Base-by-base conservation (phyloP, 2,329 filamentous ascomycete species). In the Davidsoniella eucalypti region DNA sequence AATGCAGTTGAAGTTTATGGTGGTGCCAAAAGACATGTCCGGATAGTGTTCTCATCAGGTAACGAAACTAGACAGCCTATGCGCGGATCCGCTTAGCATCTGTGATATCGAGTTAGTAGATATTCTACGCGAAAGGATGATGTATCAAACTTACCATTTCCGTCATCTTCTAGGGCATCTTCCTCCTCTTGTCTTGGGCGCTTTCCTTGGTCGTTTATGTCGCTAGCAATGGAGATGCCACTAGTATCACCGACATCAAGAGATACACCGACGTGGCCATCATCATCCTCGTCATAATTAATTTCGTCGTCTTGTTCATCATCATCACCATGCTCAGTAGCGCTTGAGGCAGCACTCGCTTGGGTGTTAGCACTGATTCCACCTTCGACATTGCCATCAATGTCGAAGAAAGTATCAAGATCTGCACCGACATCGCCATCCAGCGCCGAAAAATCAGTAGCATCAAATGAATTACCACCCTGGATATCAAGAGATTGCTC, bases 211-310 rank as follows among this genome's bases (percentile, higher is more conserved):
- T 54, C 52, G 12, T 54, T 54, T 23, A 54, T 51, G 36, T 51
- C 54, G 21, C 44, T 39, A 10, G 51, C 47, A 6, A 48, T 49
- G 9, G 52, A 45, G 2, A 52, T 18, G 2, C 47, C 47, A 14
- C 51, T 53, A 14, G 44, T 49, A 4, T 53, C 53, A 37, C 50
- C 51, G 17, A 50, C 44, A 26, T 52, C 51, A 7, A 50, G 50
- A 5, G 46, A 46, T 12, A 52, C 44, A 23, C 39, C 50, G 12
- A 29, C 46, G n/a, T 51, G 50, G 29, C 25, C 52, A 44, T 51
- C 48, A 23, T 53, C 51, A 29, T 54, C 52, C 33, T 54, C 52
- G 37, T 54, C 52, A 18, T 54, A 54, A 14, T 44, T 53, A 25
- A 51, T 54, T 42, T 52, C 52, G 33, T 54, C 52, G 9, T 49